Evolutionary conservation across 345 rosid species (phyloP), one percentile per base, ranked within the genome.

Genomic region (sweet orange (Citrus sinensis)): DNA sequence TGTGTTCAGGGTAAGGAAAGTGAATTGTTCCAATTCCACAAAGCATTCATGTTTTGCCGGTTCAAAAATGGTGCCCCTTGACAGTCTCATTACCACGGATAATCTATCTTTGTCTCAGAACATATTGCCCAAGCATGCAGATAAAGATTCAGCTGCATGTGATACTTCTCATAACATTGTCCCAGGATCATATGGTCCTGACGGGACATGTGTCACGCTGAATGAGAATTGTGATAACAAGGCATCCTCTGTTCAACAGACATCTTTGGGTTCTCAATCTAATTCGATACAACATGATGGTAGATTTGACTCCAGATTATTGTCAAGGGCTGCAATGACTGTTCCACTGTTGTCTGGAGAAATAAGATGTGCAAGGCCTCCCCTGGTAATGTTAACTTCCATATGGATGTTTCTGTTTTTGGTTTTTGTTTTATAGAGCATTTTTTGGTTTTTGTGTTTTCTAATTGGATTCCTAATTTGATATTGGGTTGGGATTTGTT

Each of bases 1-100:
- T 61, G 97, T 94, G 66, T 96, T 94, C 84, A 90, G 87, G 80
- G 92, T 91, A 85, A 91, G 86, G 80, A 87, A 80, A 81, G 85
- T 73, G 46, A 83, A 11, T 64, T 79, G 72, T 80, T 81, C 85
- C 51, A 83, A 83, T 76, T 78, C 89, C 73, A 78, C 79, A 22
- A 87, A 85, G 82, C 82, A 76, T 73, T 70, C 81, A 25, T 70
- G 62, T 63, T 66, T 80, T 67, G 78, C 87, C 6, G 76, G 81
- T 82, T 78, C 71, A 46, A 79, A 79, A 80, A 35, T 70, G 80
- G 81, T 76, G 72, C 78, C 76, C 17, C 14, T 49, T 72, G 87
- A 78, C 80, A 80, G 78, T 62, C 85, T 80, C 67, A 70, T 68
- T 76, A 70, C 85, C 65, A 56, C 77, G 77, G 80, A 77, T 58